These are phyloP conservation scores for Musa acuminata DNA, from an alignment of 176 grass and related monocot species.

Conservation along the genomic window DNA sequence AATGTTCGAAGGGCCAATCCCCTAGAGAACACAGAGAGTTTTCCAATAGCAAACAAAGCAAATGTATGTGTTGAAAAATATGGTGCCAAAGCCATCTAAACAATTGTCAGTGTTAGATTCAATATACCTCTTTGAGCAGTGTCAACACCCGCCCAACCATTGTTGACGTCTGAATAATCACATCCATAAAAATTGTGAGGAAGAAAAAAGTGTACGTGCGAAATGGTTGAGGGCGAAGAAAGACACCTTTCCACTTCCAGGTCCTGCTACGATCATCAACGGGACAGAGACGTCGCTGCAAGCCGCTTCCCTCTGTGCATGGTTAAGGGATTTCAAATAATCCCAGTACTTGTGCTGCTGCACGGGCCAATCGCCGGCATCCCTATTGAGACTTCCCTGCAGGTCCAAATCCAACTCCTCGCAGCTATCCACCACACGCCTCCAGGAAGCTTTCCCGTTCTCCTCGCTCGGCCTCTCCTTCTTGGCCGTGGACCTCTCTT, in stretches of 20 bases:
- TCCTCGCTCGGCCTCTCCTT: constrained; percentile 20
- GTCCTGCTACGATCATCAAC: constrained; percentile 77
- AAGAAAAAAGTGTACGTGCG: constrained; percentile 10
- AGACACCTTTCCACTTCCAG: constrained; percentile 84
- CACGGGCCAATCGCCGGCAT: constrained; percentile 4
- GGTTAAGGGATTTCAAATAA: constrained; percentile 69
- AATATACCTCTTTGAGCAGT: constrained; percentile 67
- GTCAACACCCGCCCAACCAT: constrained; percentile 91
- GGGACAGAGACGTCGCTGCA: constrained; percentile 68
- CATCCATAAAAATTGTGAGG: constrained; percentile 20
- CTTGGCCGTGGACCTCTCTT: constrained; percentile 31
- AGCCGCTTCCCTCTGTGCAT: constrained; percentile 69
- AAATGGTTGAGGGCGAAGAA: constrained; percentile 7
- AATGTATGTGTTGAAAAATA: not conserved
- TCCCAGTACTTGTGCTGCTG: constrained; percentile 58
- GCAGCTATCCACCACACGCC: not conserved
- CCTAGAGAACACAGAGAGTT: constrained; percentile 20
- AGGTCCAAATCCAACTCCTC: constrained; percentile 1
- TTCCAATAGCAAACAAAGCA: constrained; percentile 20
- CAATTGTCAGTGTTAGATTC: not conserved
- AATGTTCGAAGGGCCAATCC: constrained; percentile 59
- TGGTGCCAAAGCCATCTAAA: not conserved
- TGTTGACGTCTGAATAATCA: constrained; percentile 62
- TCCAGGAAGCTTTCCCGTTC: not conserved
- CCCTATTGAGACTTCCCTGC: not conserved